Evolutionary conservation across 2,329 filamentous ascomycete genomes (phyloP).

Genomic region (Lachnellula cervina): DNA sequence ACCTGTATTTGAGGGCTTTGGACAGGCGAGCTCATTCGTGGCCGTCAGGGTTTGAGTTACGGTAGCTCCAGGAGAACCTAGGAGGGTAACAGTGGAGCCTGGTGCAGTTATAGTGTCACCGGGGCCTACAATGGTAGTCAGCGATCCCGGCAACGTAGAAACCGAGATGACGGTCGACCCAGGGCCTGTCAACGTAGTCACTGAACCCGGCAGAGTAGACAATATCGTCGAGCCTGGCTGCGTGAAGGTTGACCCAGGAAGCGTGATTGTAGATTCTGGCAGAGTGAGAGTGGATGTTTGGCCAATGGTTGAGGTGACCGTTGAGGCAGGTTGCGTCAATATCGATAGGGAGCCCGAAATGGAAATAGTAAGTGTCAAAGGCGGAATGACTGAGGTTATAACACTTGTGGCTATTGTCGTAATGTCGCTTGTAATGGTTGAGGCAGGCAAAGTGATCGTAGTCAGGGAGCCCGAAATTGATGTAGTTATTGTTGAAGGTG

Average conservation of each 20-base stretch:
- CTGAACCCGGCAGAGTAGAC: slow-evolving; percentile 2
- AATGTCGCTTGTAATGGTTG: not conserved
- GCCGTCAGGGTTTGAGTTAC: slow-evolving; percentile 7
- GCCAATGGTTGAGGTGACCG: not conserved
- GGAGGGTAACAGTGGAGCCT: not conserved
- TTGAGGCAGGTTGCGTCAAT: not conserved
- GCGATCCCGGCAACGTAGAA: not conserved
- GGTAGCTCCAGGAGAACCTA: slow-evolving; percentile 6
- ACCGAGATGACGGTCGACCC: not conserved
- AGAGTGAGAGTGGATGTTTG: not conserved
- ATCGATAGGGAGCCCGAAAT: not conserved
- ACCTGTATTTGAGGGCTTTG: slow-evolving; percentile 22
- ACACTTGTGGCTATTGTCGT: not conserved
- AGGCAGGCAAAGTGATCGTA: not conserved
- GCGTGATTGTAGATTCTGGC: not conserved
- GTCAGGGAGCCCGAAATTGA: not conserved
- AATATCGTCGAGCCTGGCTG: not conserved
- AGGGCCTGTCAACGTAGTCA: slow-evolving; percentile 12
- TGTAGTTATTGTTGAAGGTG: slow-evolving; percentile 2
- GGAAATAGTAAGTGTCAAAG: slow-evolving; percentile 3
- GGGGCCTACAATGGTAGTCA: slow-evolving; percentile 4
- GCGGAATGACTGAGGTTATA: not conserved
- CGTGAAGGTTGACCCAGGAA: not conserved
- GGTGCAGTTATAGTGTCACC: slow-evolving; percentile 7
- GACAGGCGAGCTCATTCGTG: slow-evolving; percentile 12